Evolutionary conservation across 1,284 basidiomycete species (phyloP).

Genomic region (Stygiomarasmius scandens): DNA sequence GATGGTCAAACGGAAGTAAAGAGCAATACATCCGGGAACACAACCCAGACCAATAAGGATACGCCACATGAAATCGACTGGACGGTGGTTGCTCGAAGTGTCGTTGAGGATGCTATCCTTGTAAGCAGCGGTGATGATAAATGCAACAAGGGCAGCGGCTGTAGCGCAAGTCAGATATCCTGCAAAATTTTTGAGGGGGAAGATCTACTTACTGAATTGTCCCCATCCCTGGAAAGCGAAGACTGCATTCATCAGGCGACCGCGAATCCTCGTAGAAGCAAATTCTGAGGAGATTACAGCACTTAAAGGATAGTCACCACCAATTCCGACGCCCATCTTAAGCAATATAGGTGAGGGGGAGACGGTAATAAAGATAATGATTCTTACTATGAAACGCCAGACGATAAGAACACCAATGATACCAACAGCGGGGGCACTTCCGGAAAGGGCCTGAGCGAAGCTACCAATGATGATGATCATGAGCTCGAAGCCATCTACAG

Average conservation of each 20-base stretch:
- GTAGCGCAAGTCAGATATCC: too few species aligned
- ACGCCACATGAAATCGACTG: slow-evolving; percentile 69
- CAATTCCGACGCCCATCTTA: slow-evolving; percentile 70
- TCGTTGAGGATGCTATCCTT: slow-evolving; percentile 61
- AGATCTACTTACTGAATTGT: slow-evolving; percentile 52
- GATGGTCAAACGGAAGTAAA: slow-evolving; percentile 80
- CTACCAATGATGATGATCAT: slow-evolving; percentile 71
- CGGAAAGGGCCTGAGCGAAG: slow-evolving; percentile 64
- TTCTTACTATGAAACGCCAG: slow-evolving; percentile 63
- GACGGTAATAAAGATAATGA: slow-evolving; percentile 5
- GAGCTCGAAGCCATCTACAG: slow-evolving; percentile 70
- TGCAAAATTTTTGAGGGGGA: too few species aligned
- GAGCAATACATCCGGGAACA: slow-evolving; percentile 65
- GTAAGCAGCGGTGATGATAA: slow-evolving; percentile 72
- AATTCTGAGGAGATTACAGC: slow-evolving; percentile 79
- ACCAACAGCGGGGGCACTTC: slow-evolving; percentile 58
- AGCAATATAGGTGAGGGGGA: slow-evolving; percentile 16
- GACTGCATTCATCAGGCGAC: slow-evolving; percentile 73
- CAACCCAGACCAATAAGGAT: slow-evolving; percentile 73
- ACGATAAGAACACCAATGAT: slow-evolving; percentile 76
- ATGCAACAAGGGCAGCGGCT: slow-evolving; percentile 69
- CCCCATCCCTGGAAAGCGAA: slow-evolving; percentile 76
- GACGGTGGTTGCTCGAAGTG: slow-evolving; percentile 37
- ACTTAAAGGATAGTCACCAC: slow-evolving; percentile 72
- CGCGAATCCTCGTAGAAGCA: slow-evolving; percentile 71